Evolutionary conservation across 805 yeast species (phyloP).

Genomic region (Monosporozyma siamensis): DNA sequence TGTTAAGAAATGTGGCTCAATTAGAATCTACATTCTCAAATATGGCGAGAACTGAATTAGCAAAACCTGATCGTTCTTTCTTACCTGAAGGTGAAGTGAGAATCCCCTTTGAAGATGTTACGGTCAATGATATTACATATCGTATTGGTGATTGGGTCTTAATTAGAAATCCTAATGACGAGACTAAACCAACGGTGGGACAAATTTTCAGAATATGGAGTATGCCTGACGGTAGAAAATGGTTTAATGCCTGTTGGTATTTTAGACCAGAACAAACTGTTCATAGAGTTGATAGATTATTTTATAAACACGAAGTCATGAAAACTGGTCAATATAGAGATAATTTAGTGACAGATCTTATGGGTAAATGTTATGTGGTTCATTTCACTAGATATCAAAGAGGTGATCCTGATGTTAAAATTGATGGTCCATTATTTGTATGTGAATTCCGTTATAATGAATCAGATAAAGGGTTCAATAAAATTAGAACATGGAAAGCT

Average conservation of each 20-base stretch:
- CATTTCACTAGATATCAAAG: conserved; percentile 90
- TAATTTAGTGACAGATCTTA: conserved; percentile 76
- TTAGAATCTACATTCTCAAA: conserved; percentile 55
- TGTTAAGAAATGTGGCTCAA: conserved; percentile 48
- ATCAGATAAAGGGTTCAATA: conserved; percentile 78
- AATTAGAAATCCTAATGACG: conserved; percentile 78
- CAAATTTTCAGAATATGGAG: conserved; percentile 91
- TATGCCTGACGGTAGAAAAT: conserved; percentile 62
- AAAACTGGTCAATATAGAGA: conserved; percentile 96
- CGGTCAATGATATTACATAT: conserved; percentile 61
- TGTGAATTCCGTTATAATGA: conserved; percentile 95
- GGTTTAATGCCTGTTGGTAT: conserved; percentile 96
- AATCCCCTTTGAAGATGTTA: conserved; percentile 67
- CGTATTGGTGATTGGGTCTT: conserved; percentile 96
- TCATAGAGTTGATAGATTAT: conserved; percentile 80
- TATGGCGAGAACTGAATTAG: conserved; percentile 57
- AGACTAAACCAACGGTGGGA: conserved; percentile 81
- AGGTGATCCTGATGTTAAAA: conserved; percentile 79
- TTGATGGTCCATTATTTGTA: conserved; percentile 78
- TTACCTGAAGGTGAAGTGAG: conserved; percentile 51
- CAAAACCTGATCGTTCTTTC: conserved; percentile 72
- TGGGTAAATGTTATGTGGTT: conserved; percentile 90
- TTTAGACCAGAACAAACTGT: conserved; percentile 97
- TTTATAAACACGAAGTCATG: conserved; percentile 89
- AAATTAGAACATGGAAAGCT: conserved; percentile 97